Evolutionary conservation across 208 protist species (phyloP).

Genomic region (Giardia muris): DNA sequence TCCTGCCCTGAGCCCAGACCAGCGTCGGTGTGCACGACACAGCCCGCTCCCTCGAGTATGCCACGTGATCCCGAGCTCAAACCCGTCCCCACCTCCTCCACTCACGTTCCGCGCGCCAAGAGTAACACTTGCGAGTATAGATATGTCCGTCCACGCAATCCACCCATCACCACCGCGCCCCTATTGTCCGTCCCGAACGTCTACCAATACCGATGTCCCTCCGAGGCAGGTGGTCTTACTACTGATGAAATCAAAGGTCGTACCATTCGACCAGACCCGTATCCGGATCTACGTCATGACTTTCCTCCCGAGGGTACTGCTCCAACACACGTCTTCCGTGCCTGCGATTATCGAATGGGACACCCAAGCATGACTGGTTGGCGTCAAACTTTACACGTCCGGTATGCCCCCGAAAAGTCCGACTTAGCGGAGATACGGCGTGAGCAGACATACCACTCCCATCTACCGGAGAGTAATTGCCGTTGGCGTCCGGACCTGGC

Average conservation of each 20-base stretch:
- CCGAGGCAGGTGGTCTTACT: not conserved
- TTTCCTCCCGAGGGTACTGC: not conserved
- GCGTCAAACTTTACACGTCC: not conserved
- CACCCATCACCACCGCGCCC: not conserved
- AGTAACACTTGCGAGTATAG: not conserved
- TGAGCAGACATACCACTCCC: not conserved
- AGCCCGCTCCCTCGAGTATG: not conserved
- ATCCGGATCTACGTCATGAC: not conserved
- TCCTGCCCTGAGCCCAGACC: not conserved
- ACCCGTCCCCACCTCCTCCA: not conserved
- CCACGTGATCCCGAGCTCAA: not conserved
- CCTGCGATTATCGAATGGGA: not conserved
- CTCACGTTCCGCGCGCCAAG: too few relatives aligned
- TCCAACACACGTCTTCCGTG: not conserved
- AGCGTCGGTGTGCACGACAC: not conserved
- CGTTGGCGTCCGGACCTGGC: not conserved
- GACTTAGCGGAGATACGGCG: not conserved
- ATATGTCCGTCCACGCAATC: not conserved
- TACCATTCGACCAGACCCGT: not conserved
- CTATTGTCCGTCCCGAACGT: not conserved
- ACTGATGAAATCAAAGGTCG: not conserved
- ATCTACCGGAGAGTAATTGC: not conserved
- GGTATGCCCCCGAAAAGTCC: not conserved
- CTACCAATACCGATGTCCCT: not conserved
- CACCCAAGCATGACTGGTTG: not conserved